Evolutionary conservation across 2,329 filamentous ascomycete genomes (phyloP), one percentile per base, ranked within the genome.

Genomic region (Trichothecium roseum): DNA sequence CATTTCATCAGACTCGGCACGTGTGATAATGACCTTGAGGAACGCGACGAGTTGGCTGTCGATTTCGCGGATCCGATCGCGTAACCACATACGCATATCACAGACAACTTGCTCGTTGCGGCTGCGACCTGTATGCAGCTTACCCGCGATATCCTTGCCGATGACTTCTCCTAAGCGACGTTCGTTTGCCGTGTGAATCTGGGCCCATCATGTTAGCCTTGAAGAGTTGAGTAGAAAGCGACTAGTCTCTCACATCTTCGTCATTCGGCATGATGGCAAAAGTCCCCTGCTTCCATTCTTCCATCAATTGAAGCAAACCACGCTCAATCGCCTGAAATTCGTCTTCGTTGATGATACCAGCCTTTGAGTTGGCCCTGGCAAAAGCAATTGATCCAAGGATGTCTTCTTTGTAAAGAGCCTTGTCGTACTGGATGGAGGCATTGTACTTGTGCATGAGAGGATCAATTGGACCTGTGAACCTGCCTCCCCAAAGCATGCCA

Each of bases 371-470:
- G 35, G 84, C 85, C 36, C 84, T 71, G 35, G 86, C 86, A 52
- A 84, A 94, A 12, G 86, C 84, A 46, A 93, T 83, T 35, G 72
- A 79, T 45, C 86, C 86, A 15, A 74, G 72, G 48, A 93, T 88
- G 49, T 94, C 86, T 54, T 91, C 76, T 40, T 74, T 77, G 63
- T 85, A 84, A 46, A 94, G 79, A 40, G 69, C 69, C 48, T 81
- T 79, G 57, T 94, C 86, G 60, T 83, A 88, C 51, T 74, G 73
- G 45, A 94, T 81, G 35, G 74, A 81, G 37, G 48, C 80, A 59
- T 94, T 94, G 67, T 89, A 94, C 47, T 81, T 69, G 40, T 78
- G 71, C 85, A 94, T 94, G 34, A 93, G 72, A 34, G 85, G 84
- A 62, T 93, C 85, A 47, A 89, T 76, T 45, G 73, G 83, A 70